Evolutionary conservation across 2,329 filamentous ascomycete genomes (phyloP), one percentile per base, ranked within the genome.

Genomic region (Didymella arachidicola): DNA sequence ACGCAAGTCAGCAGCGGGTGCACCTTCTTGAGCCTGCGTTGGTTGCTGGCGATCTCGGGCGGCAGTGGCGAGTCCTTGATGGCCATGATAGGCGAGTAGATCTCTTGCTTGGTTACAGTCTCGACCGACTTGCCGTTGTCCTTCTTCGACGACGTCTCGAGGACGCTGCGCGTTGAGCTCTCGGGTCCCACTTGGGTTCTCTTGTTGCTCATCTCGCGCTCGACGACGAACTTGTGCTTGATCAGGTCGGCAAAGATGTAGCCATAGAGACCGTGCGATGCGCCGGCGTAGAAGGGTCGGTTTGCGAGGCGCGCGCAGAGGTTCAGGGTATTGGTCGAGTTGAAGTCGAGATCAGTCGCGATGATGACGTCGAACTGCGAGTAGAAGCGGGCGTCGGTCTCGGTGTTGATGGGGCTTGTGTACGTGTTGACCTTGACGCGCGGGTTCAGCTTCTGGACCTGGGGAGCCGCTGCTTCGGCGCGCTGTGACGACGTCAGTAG

Each of bases 161-260:
- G 79, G 57, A 98, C 84, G 66, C 86, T 87, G 53, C 94, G 87
- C 5, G 94, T 97, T 26, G 87, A 83, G 1, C 91, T 90, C 74
- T 99, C 95, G 4, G 84, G 79, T 0, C 87, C 89, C 3, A 79
- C 68, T 7, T 65, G 56, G 0, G 84, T 82, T 19, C 86, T 73
- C 12, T 91, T 80, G 72, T 98, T 98, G 57, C 90, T 88, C 63
- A 89, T 88, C 61, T 92, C 87, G 57, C 95, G 89, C 80, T 96
- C 89, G 61, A 99, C 89, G 60, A 95, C 87, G 72, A 92, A 99
- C 70, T 93, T 89, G 76, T 99, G 95, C 70, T 89, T 85, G 67
- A 97, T 92, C 22, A 99, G 84, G 76, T 99, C 95, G 57, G 91
- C 90, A 76, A 99, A 99, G 65, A 97, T 90, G 80, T 92, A 99